Evolutionary conservation across 306 rosid species (phyloP), one percentile per base, ranked within the genome.

Genomic region (Lathyrus aphaca): DNA sequence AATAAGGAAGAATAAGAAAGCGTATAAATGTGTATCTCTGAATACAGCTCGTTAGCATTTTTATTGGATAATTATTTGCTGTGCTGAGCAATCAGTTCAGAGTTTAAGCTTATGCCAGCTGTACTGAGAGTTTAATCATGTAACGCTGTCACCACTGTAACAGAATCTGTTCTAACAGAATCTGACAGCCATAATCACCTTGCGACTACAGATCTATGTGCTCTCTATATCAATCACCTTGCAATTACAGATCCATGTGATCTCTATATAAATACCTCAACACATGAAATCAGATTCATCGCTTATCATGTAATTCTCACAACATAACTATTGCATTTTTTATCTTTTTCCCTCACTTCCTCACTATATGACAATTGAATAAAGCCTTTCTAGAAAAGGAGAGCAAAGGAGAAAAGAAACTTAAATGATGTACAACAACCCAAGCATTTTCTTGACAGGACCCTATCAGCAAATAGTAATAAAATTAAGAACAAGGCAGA

Each of bases 401-500:
- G 37, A 63, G 19, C 49, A 50, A 70, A 49, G 37, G 46, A 76
- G 54, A 49, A 71, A 54, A 49, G 54, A 49, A 11, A 43, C 39
- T 23, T 27, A 23, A 40, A 50, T 29, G 35, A 40, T 14, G 48
- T 9, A 27, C 49, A 50, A 73, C 19, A 32, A 18, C 46, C 35
- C 25, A 50, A 32, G 48, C 62, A 30, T 68, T 68, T 49, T 8
- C 62, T 16, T 39, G 10, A 10, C 27, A 50, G 21, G 55, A 62
- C 19, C 45, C 37, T 59, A 19, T 64, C 21, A 39, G 45, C 55
- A 21, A 25, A 18, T 43, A 44, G 59, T 6, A 35, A 56, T 14
- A 79, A 45, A 73, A 15, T 13, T 62, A 40, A 67, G 30, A 23
- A 53, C 11, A 69, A 63, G 46, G 39, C 60, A 68, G 54, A 58